Conservation (phyloP, 805 yeast species). For the Kodamaea leandrae region DNA sequence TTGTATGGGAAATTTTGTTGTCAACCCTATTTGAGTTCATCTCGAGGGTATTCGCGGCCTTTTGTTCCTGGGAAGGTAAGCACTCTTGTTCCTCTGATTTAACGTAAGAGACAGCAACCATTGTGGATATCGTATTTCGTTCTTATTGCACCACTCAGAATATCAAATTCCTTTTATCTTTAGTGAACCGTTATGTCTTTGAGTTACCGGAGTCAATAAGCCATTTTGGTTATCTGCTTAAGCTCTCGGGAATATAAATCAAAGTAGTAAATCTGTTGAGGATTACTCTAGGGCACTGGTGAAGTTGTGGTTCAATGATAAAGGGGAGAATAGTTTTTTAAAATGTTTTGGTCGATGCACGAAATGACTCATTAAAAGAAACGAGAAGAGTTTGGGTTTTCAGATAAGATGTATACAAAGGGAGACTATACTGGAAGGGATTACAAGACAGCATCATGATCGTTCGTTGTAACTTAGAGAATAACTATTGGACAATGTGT, state of each 20-base stretch:
- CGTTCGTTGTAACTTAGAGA: too few species aligned
- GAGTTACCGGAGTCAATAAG: neutral
- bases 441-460: too few species aligned
- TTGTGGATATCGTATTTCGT: neutral
- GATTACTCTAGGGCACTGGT: neutral
- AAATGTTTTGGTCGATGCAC: neutral
- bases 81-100: neutral
- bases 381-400: neutral
- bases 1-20: neutral
- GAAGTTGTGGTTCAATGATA: neutral
- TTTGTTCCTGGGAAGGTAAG: neutral
- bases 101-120: constrained; percentile 1
- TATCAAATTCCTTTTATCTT: neutral
- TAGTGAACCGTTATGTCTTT: neutral
- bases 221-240: neutral
- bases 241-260: neutral
- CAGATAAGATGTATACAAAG: neutral
- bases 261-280: constrained; percentile 5
- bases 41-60: neutral
- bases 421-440: too few species aligned
- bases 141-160: neutral
- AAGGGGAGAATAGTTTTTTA: neutral
- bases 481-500: too few species aligned
- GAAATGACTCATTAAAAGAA: constrained; percentile 4
- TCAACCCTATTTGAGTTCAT: neutral